Conservation (phyloP, 2,329 filamentous ascomycete genomes). For the Diplodia seriata region DNA sequence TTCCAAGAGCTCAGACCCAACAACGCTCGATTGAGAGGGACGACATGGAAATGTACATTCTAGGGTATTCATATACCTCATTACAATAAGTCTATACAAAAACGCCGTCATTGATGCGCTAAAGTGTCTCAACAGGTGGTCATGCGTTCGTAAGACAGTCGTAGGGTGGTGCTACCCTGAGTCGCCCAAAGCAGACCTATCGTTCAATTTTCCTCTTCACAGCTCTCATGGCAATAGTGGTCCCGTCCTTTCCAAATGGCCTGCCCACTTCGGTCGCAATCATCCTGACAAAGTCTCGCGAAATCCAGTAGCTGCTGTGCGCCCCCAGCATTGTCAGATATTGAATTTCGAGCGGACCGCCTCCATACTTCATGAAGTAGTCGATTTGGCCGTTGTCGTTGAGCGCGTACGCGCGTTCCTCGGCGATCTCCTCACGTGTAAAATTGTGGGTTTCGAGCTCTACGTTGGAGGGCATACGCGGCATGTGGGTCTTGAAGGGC, state of each 20-base stretch:
- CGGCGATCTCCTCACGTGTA: constrained; percentile 86
- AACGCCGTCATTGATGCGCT: constrained; percentile 21
- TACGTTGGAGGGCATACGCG: constrained; percentile 61
- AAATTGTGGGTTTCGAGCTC: constrained; percentile 97
- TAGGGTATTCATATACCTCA: constrained; percentile 14
- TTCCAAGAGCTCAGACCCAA: not conserved
- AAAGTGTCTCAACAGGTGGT: not conserved
- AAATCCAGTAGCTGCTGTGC: constrained; percentile 92
- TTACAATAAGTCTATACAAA: constrained; percentile 16
- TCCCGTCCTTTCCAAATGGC: constrained; percentile 68
- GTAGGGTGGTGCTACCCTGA: not conserved
- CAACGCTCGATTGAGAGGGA: not conserved
- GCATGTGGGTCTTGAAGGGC: constrained; percentile 42
- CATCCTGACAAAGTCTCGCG: constrained; percentile 86
- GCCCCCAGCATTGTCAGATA: constrained; percentile 97
- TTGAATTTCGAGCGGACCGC: constrained; percentile 89
- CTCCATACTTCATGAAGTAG: constrained; percentile 82
- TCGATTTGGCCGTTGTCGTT: constrained; percentile 98
- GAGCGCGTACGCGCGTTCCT: constrained; percentile 83
- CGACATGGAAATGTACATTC: constrained; percentile 1
- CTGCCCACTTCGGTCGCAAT: constrained; percentile 87
- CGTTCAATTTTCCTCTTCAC: constrained; percentile 53
- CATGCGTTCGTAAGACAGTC: constrained; percentile 17
- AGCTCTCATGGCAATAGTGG: constrained; percentile 61
- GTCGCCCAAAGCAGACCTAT: not conserved